Base-by-base conservation (phyloP, 192 early-diverging fungal species). In the Radiomyces spectabilis region DNA sequence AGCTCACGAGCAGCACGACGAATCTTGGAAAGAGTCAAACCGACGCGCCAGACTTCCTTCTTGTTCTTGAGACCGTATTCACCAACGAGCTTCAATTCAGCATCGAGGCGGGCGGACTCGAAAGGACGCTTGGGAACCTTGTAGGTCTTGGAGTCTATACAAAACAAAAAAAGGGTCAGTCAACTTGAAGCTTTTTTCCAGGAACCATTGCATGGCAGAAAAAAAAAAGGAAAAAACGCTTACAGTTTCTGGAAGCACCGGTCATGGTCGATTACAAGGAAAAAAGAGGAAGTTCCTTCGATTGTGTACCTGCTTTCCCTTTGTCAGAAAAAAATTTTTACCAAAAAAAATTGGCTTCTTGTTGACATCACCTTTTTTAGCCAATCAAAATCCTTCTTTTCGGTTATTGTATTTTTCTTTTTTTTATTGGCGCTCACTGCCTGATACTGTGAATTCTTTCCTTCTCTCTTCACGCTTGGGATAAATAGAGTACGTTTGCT, bases 1-100 rank as follows among this genome's bases (percentile, higher is more conserved):
- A 98, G 85, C 81, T 98, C 93, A 95, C 95, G 92, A 57, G 95
- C 95, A 57, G 95, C 95, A 95, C 95, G 95, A 82, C 95, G 95
- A 69, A 98, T 94, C 80, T 95, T 94, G 78, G 95, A 96, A 61
- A 98, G 82, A 55, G 88, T 90, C 75, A 83, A 89, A 61, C 87
- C 89, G 50, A 96, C 88, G 72, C 92, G 84, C 89, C 90, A 99
- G 80, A 99, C 92, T 81, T 99, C 96, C 66, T 90, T 91, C 89
- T 97, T 97, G 92, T 94, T 97, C 61, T 87, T 83, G 74, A 97
- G 90, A 80, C 93, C 92, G 80, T 87, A 99, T 74, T 94, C 92
- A 60, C 96, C 96, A 70, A 91, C 84, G 57, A 97, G 85, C 85
- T 91, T 92, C 66, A 95, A 79, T 76, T 91, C 88, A 63, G 83